Evolutionary conservation across 331 rosid genomes (phyloP).

Genomic region (Malus hybrid): DNA sequence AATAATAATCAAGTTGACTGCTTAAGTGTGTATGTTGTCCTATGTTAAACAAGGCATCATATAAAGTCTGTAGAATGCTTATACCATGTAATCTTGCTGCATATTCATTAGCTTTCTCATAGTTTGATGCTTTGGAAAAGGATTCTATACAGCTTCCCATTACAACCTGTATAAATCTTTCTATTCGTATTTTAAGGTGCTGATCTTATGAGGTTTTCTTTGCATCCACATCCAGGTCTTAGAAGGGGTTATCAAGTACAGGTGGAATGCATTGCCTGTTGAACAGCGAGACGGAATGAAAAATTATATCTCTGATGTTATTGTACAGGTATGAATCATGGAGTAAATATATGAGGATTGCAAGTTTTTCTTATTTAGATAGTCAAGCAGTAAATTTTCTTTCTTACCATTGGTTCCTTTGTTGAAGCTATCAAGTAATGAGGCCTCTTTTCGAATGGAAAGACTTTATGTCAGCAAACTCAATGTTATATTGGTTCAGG

Average conservation of each 20-base stretch:
- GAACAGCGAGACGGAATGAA: conserved; percentile 99
- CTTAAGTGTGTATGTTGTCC: neutral
- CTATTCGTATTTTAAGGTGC: neutral
- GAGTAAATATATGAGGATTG: neutral
- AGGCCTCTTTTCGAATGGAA: conserved; percentile 76
- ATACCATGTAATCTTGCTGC: neutral
- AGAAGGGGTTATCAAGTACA: conserved; percentile 94
- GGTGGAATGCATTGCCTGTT: conserved; percentile 97
- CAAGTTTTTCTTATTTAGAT: neutral
- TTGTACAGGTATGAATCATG: conserved; percentile 64
- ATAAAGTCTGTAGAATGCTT: neutral
- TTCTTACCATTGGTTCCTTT: conserved; percentile 11
- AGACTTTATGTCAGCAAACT: conserved; percentile 97
- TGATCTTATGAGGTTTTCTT: neutral
- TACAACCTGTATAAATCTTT: neutral
- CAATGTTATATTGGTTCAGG: conserved; percentile 97
- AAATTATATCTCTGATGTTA: conserved; percentile 91
- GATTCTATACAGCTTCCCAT: neutral
- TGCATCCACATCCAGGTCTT: conserved; percentile 50
- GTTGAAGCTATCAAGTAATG: conserved; percentile 76
- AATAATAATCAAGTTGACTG: neutral
- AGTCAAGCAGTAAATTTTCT: neutral
- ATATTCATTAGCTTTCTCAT: neutral
- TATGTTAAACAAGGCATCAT: neutral
- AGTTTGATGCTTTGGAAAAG: neutral